Base-by-base conservation (phyloP, 495 filamentous ascomycete genomes). In the Penicillium flavigenum region DNA sequence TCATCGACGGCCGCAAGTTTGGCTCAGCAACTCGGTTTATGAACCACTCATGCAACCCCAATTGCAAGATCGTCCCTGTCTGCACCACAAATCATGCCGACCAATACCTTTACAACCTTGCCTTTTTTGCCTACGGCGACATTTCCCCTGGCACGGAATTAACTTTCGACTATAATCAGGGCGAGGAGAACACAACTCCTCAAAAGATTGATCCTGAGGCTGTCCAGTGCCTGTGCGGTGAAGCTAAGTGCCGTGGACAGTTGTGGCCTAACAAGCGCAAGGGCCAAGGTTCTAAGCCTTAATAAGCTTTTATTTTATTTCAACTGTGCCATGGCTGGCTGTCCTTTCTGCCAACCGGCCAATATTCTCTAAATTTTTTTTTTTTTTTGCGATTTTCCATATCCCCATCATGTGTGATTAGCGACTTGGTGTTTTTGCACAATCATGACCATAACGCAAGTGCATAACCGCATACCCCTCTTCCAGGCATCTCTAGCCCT, bases 31-130 rank as follows among this genome's bases (percentile, higher is more conserved):
- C 81, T 0, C 79, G 85, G 0, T 88, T 87, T 59, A 86, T 88
- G 57, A 88, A 88, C 51, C 85, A 88, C 53, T 85, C 81, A 3
- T 88, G 85, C 68, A 82, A 85, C 17, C 85, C 85, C 0, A 88
- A 96, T 63, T 86, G 91, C 71, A 81, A 87, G 31, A 89, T 92
- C 52, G 90, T 93, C 61, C 86, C 91, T 0, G 89, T 94, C 0
- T 89, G 90, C 8, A 86, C 84, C 17, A 89, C 91, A 59, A 48
- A 60, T 7, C 86, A 89, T 46, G 80, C 83, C 4, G 90, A 96
- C 57, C 78, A 83, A 27, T 77, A 81, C 14, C 76, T 96, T 11
- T 96, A 97, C 64, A 88, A 96, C 56, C 73, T 98, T 3, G 92
- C 91, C 0, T 86, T 97, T 59, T 98, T 98, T 60, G 88, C 93